Base-by-base conservation (phyloP, 495 filamentous ascomycete genomes). In the Cercophora newfieldiana region DNA sequence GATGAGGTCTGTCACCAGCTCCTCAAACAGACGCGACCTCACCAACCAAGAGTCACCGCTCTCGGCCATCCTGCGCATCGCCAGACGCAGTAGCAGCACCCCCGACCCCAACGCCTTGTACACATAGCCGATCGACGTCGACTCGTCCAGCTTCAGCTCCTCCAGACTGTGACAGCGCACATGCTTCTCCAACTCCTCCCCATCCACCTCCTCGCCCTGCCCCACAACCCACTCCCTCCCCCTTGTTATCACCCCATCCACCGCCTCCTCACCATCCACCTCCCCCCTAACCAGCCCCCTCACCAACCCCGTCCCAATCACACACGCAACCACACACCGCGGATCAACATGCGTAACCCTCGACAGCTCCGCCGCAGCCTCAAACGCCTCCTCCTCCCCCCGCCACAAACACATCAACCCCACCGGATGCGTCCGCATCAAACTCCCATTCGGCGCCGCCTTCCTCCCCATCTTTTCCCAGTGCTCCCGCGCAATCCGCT, bases 361-460 rank as follows among this genome's bases (percentile, higher is more conserved):
- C 4, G 72, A 71, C 22, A 81, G 61, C 8, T 49, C 30, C 49
- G 69, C 71, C 3, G 75, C 76, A 3, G 69, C 0, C 14, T 37
- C 66, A 64, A 78, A 83, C 7, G 74, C 67, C 68, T 76, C 77
- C 8, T 68, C 71, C 31, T 77, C 71, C 7, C 16, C 64, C 31
- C 66, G 28, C 16, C 64, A 72, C 19, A 81, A 7, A 29, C 77
- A 74, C 16, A 83, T 75, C 16, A 82, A 28, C 4, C 81, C 81
- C 51, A 84, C 56, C 21, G 77, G 75, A 58, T 82, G 77, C 22
- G 79, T 82, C 4, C 81, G 68, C 81, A 84, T 84, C 54, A 84
- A 59, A 26, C 77, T 80, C 14, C 81, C 81, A 64, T 84, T 84
- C 1, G 81, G 75, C 59, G 81, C 81, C n/a, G 68, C 68, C 50